Evolutionary conservation across 306 rosid species (phyloP).

Genomic region (Cajanus cajan): DNA sequence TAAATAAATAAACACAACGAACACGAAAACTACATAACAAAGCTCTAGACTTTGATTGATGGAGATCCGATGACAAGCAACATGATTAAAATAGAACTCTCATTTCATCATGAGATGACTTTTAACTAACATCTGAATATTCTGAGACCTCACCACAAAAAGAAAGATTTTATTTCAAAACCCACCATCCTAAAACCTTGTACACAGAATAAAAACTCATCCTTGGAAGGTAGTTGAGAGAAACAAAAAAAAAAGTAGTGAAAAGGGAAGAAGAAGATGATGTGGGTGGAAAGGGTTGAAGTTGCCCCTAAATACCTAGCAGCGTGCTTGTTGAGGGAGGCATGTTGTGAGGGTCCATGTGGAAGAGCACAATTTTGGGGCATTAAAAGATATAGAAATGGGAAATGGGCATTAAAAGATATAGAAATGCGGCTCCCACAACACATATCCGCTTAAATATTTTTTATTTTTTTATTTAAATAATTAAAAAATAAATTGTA

Average conservation of each 20-base stretch:
- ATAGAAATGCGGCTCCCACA: too few relatives aligned
- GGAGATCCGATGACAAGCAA: too few relatives aligned
- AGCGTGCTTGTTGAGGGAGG: conserved; percentile 5
- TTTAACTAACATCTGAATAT: too few relatives aligned
- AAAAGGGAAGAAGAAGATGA: neutral
- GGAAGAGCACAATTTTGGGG: neutral
- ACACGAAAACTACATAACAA: neutral
- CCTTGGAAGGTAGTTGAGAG: neutral
- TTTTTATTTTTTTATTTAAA: too few relatives aligned
- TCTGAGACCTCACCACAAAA: neutral
- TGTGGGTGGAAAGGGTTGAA: neutral
- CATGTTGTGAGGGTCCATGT: neutral
- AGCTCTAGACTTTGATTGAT: neutral
- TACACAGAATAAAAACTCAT: neutral
- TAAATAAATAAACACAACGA: neutral
- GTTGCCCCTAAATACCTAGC: conserved; percentile 7
- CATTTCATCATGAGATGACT: too few relatives aligned
- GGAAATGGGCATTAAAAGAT: too few relatives aligned
- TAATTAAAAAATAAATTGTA: too few relatives aligned
- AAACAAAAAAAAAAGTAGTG: neutral
- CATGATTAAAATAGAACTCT: too few relatives aligned
- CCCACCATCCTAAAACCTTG: neutral
- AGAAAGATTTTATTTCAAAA: neutral
- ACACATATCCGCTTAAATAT: too few relatives aligned
- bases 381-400: neutral